Evolutionary conservation across 2,329 filamentous ascomycete genomes (phyloP).

Genomic region (Teratosphaeria gauchensis): DNA sequence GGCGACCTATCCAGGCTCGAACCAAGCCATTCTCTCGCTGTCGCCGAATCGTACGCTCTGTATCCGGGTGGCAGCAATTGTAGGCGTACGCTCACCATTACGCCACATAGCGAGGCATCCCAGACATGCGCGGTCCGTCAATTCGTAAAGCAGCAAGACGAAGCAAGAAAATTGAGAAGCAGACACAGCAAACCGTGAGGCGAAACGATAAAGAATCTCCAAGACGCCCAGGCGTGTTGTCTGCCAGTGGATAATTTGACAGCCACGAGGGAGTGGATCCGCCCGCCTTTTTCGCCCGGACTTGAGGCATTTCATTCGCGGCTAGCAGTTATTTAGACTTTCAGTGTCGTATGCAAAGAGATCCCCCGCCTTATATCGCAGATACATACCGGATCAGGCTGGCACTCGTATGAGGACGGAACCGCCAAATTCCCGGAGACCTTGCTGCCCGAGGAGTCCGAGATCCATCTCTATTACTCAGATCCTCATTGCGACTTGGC

Average conservation of each 20-base stretch:
- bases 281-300: background rate
- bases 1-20: background rate
- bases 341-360: background rate
- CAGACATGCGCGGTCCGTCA: background rate
- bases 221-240: background rate
- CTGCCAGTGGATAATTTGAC: background rate
- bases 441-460: too few relatives aligned
- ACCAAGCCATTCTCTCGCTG: background rate
- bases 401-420: background rate
- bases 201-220: too few relatives aligned
- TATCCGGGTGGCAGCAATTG: background rate
- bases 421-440: too few relatives aligned
- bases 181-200: too few relatives aligned
- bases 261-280: background rate
- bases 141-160: background rate
- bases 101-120: background rate
- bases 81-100: background rate
- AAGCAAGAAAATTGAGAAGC: background rate
- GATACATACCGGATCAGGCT: too few relatives aligned
- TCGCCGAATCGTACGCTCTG: background rate
- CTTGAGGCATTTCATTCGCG: background rate
- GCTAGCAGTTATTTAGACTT: background rate
- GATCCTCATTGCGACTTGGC: too few relatives aligned
- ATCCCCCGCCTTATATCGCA: background rate
- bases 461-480: too few relatives aligned